Conservation (phyloP, 139 green algal genomes). For the Picochlorum costavermella region DNA sequence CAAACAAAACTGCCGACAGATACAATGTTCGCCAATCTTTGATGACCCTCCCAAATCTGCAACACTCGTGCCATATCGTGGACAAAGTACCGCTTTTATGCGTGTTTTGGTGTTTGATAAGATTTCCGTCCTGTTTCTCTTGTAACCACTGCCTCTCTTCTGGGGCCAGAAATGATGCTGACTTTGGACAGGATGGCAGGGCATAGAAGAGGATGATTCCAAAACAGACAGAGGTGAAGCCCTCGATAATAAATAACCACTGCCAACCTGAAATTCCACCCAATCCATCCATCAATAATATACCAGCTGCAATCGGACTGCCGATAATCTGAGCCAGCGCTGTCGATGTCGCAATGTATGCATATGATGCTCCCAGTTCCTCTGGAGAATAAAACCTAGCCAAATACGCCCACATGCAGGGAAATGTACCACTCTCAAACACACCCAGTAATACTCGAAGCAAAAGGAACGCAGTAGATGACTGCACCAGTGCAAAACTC, state of each 20-base stretch:
- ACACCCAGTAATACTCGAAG: constrained; percentile 62
- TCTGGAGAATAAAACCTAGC: constrained; percentile 30
- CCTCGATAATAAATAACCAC: constrained; percentile 67
- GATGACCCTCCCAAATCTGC: not conserved
- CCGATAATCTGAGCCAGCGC: constrained; percentile 39
- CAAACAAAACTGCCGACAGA: constrained; percentile 13
- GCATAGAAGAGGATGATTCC: constrained; percentile 21
- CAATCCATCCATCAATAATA: constrained; percentile 53
- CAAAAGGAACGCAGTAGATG: constrained; percentile 38
- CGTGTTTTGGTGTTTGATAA: no score
- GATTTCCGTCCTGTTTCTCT: constrained; percentile 4
- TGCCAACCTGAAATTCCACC: constrained; percentile 58
- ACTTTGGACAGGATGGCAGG: constrained; percentile 24
- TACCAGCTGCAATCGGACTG: constrained; percentile 50
- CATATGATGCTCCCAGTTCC: constrained; percentile 34
- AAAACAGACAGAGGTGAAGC: constrained; percentile 29
- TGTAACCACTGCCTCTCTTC: constrained; percentile 34
- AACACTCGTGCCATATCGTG: no score
- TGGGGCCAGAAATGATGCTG: constrained; percentile 35
- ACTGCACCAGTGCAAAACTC: constrained; percentile 37
- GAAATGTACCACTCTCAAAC: constrained; percentile 62
- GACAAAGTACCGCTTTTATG: no score
- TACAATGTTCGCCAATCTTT: constrained; percentile 31
- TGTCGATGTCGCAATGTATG: constrained; percentile 25
- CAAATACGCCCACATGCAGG: constrained; percentile 45